A percentile compares a stretch with the other conserved stretches of the same genome.
These are phyloP conservation scores for Ophiostoma triangulosporum DNA, from an alignment of 2,329 filamentous ascomycete genomes.

Conservation along the genomic window DNA sequence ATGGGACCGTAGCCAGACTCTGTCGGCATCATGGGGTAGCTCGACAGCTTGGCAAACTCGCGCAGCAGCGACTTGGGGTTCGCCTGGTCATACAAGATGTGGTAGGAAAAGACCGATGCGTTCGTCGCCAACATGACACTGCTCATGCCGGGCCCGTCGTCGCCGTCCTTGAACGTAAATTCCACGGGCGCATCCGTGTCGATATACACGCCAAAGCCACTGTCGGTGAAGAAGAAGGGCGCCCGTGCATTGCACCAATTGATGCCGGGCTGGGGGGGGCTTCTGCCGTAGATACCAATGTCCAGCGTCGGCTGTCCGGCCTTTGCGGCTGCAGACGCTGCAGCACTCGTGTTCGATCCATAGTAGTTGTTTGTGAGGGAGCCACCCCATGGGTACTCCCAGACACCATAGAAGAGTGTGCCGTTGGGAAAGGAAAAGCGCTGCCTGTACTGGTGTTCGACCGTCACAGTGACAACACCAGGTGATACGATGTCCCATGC, in stretches of 20 bases:
- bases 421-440: neutral
- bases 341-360: neutral
- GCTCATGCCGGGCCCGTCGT: neutral
- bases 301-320: neutral
- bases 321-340: neutral
- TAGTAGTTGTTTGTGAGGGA: conserved; percentile 7
- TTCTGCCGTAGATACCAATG: conserved; percentile 16
- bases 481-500: neutral
- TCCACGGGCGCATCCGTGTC: conserved; percentile 21
- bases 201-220: conserved; percentile 22
- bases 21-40: conserved; percentile 19
- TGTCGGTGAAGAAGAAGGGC: conserved; percentile 21
- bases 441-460: neutral
- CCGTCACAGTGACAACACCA: neutral
- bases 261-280: conserved; percentile 19
- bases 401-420: conserved; percentile 8
- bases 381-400: conserved; percentile 12
- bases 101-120: conserved; percentile 19
- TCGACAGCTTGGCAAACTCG: conserved; percentile 18
- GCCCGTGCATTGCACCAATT: conserved; percentile 24
- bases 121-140: conserved; percentile 19
- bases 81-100: conserved; percentile 16
- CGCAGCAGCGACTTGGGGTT: conserved; percentile 5
- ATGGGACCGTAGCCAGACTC: conserved; percentile 21
- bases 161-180: neutral